Percentiles rank a stretch among this genome's conserved stretches.
phyloP scores from a whole-genome alignment of 1,139 yeast species.

The Hemisphaericaspora subhashii region DNA sequence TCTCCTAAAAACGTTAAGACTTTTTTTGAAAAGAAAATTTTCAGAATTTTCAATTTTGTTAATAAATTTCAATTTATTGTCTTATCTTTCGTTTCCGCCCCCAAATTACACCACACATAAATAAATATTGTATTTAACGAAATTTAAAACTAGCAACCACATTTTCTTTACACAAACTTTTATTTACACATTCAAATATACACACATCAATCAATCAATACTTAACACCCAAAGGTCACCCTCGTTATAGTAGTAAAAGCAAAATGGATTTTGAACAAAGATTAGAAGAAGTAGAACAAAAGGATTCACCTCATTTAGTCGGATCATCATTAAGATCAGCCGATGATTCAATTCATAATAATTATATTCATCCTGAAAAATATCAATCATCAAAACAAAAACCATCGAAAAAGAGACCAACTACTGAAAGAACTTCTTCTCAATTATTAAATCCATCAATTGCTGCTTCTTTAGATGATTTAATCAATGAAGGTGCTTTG shows the following conservation, averaged over 20 bases:
- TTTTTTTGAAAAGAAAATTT: too few species aligned
- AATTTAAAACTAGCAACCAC: too few species aligned
- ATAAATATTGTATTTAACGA: too few species aligned
- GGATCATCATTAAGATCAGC: constrained; percentile 56
- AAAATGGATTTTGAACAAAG: constrained; percentile 57
- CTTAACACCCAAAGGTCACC: neutral
- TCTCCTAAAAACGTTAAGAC: too few species aligned
- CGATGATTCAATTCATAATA: constrained; percentile 48
- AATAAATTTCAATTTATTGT: too few species aligned
- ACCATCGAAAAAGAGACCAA: constrained; percentile 7
- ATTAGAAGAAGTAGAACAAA: constrained; percentile 51
- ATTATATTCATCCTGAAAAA: constrained; percentile 51
- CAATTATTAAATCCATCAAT: constrained; percentile 23
- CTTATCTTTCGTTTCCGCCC: too few species aligned
- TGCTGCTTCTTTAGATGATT: constrained; percentile 54
- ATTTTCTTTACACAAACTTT: too few species aligned
- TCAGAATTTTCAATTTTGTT: too few species aligned
- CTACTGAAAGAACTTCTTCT: constrained; percentile 1
- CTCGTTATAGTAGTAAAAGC: neutral
- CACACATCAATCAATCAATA: too few species aligned
- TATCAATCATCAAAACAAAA: constrained; percentile 25
- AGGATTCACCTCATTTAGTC: constrained; percentile 54
- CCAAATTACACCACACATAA: too few species aligned
- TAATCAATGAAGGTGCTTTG: constrained; percentile 61
- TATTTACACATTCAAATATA: too few species aligned